Conservation (phyloP, 192 early-diverging fungal species). For the Podila verticillata region DNA sequence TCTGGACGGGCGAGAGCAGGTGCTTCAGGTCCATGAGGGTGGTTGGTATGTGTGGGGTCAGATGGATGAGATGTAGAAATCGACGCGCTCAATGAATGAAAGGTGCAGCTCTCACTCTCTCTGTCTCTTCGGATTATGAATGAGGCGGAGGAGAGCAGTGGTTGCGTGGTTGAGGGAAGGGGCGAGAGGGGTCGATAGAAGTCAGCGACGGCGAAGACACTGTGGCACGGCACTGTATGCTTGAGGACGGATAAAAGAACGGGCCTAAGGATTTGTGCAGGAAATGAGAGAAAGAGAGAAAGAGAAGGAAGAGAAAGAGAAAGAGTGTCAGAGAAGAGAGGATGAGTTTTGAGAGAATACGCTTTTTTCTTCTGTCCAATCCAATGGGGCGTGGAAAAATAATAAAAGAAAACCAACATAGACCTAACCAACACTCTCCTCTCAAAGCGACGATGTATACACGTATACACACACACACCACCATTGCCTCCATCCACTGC, state of each 20-base stretch:
- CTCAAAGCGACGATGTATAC: too few species aligned
- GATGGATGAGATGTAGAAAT: not conserved
- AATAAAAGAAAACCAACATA: too few species aligned
- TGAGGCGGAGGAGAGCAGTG: too few species aligned
- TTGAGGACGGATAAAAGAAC: too few species aligned
- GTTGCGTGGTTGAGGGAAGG: not conserved
- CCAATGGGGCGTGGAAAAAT: too few species aligned
- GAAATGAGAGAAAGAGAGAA: not conserved
- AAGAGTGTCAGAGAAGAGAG: not conserved
- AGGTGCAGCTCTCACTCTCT: not conserved
- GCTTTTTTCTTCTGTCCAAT: too few species aligned
- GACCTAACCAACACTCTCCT: too few species aligned
- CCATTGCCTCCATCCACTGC: too few species aligned
- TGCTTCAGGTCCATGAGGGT: constrained; percentile 46
- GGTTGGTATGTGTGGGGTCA: not conserved
- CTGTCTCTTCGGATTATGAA: too few species aligned
- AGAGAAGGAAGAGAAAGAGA: not conserved
- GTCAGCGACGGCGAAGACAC: not conserved
- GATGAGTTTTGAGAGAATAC: not conserved
- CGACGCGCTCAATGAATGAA: not conserved
- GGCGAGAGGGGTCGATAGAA: not conserved
- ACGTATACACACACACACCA: too few species aligned
- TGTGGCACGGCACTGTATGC: not conserved
- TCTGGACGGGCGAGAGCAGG: constrained; percentile 39
- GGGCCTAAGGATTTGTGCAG: not conserved